These are phyloP conservation scores for Euphorbia pulcherrima DNA, from an alignment of 345 rosid species.

Conservation along the genomic window DNA sequence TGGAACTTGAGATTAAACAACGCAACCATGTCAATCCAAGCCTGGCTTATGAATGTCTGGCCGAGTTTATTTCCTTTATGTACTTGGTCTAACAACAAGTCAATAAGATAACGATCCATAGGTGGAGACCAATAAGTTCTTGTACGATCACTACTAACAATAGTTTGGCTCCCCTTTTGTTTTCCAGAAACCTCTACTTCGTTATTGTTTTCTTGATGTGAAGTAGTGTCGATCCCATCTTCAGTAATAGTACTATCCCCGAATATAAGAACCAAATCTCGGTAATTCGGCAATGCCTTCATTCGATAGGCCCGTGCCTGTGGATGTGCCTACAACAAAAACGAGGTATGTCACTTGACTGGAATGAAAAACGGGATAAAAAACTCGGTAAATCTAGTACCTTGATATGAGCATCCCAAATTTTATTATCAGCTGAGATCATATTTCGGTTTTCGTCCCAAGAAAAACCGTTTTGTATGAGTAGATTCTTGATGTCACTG, in stretches of 20 bases:
- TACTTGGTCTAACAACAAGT: constrained; percentile 69
- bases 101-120: constrained; percentile 79
- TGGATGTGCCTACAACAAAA: constrained; percentile 50
- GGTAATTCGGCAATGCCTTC: constrained; percentile 64
- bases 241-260: constrained; percentile 34
- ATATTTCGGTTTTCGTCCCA: constrained; percentile 64
- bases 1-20: constrained; percentile 57
- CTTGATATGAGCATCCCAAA: constrained; percentile 77
- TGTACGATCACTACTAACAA: constrained; percentile 48
- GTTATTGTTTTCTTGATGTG: constrained; percentile 35
- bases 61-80: constrained; percentile 73
- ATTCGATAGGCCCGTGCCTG: constrained; percentile 57
- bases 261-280: constrained; percentile 56
- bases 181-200: constrained; percentile 32
- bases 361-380: constrained; percentile 4
- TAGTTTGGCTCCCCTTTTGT: constrained; percentile 36
- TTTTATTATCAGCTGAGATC: constrained; percentile 52
- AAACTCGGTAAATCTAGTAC: constrained; percentile 27
- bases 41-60: constrained; percentile 68
- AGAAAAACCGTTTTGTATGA: constrained; percentile 56
- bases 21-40: constrained; percentile 69
- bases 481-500: constrained; percentile 45
- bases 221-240: constrained; percentile 24
- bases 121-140: constrained; percentile 88
- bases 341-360: constrained; percentile 12